Evolutionary conservation across 805 yeast genomes (phyloP), one percentile per base, ranked within the genome.

Genomic region (Limtongia smithiae): DNA sequence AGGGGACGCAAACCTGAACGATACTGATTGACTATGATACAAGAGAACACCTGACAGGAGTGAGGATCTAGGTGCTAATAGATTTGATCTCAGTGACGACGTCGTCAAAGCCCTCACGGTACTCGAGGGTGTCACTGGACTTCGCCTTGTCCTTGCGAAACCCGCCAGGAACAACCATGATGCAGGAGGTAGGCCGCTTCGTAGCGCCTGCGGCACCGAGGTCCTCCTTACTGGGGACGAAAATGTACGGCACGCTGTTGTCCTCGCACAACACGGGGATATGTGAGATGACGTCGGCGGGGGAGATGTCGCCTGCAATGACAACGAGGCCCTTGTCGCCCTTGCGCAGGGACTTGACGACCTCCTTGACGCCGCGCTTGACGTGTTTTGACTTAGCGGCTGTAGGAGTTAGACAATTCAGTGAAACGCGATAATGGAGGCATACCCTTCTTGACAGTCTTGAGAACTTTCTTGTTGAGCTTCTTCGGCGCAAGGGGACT

Each of bases 161-260:
- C 48, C 95, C 95, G 50, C 96, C 96, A 62, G 99, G 98, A 47
- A 90, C 93, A 62, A 93, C 80, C 88, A 93, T 87, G 27, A 93
- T 96, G 69, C 95, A 90, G 33, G 97, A 88, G 33, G 99, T 93
- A 61, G 98, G 97, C 77, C 99, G 85, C 77, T 93, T 93, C 50
- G 98, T 93, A 55, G 97, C 95, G 66, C 97, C 97, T 22, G 99
- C 98, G 57, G 95, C 85, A 31, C 99, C 99, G 60, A 93, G 79
- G 67, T 93, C 97, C 74, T 93, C 97, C 73, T 93, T 93, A 43
- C 97, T 89, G 63, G 98, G 98, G 56, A 93, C 80, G 71, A 93
- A 93, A 36, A 91, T 78, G 66, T 75, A 94, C 64, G 97, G 97
- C 42, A 93, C 97, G 41, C 85, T 72, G 57, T 79, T 74, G 68